Evolutionary conservation across 2,329 filamentous ascomycete species (phyloP).

Genomic region (Helminthosporium solani): DNA sequence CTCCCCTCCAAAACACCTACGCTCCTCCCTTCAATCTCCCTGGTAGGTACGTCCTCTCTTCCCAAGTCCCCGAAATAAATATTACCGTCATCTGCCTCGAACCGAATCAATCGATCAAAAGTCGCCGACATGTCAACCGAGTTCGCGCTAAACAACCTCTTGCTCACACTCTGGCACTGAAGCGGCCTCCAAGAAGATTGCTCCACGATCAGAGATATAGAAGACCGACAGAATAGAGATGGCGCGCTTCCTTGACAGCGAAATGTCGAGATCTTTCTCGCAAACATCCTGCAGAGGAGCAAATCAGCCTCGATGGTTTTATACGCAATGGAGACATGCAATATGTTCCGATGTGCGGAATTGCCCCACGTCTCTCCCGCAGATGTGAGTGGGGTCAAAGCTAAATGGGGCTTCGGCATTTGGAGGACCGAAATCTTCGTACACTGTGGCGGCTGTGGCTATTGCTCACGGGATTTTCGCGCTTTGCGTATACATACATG

Average conservation of each 20-base stretch:
- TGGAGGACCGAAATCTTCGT: slow-evolving; percentile 2
- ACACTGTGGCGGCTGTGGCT: background rate
- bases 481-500: background rate
- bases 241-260: background rate
- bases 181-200: background rate
- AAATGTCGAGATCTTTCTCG: background rate
- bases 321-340: too few relatives aligned
- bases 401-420: background rate
- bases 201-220: background rate
- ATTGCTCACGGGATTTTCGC: slow-evolving; percentile 6
- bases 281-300: background rate
- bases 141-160: background rate
- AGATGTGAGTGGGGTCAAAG: background rate
- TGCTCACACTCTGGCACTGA: background rate
- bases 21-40: slow-evolving; percentile 32
- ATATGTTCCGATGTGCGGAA: background rate
- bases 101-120: slow-evolving; percentile 39
- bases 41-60: slow-evolving; percentile 30
- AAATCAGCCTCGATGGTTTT: background rate
- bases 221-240: background rate
- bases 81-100: slow-evolving; percentile 31
- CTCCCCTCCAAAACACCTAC: slow-evolving; percentile 34
- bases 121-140: slow-evolving; percentile 14
- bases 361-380: slow-evolving; percentile 1
- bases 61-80: slow-evolving; percentile 34